A percentile compares a stretch with the other conserved stretches of the same genome.
Conservation (phyloP, 2,329 filamentous ascomycete genomes). For the Aspergillus alliaceus region DNA sequence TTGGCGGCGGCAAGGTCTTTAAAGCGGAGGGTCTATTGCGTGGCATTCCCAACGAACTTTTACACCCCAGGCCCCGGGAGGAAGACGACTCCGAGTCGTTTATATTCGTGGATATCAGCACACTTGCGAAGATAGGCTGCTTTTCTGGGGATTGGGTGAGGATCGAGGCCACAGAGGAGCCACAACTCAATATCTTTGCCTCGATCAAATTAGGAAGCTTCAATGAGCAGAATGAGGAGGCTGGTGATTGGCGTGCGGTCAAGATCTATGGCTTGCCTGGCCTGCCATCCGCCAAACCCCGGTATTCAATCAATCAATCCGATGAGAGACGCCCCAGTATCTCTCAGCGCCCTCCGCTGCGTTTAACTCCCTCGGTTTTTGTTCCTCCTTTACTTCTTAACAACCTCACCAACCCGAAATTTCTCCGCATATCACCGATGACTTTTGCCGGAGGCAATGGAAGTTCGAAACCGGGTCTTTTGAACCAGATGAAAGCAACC, state of each 20-base stretch:
- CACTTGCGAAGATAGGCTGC: conserved; percentile 84
- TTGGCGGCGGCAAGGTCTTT: conserved; percentile 72
- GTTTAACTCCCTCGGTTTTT: conserved; percentile 64
- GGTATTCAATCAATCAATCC: conserved; percentile 56
- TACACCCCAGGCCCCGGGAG: conserved; percentile 78
- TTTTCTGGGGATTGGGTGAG: conserved; percentile 98
- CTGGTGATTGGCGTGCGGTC: conserved; percentile 78
- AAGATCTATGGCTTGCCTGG: conserved; percentile 85
- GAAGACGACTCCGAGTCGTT: conserved; percentile 87
- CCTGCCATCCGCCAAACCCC: conserved; percentile 53
- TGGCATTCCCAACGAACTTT: conserved; percentile 70
- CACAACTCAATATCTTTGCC: conserved; percentile 57
- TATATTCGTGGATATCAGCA: conserved; percentile 85
- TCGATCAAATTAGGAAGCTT: conserved; percentile 60
- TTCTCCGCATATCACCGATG: conserved; percentile 72
- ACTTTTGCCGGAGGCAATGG: conserved; percentile 37
- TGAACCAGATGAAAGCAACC: conserved; percentile 49
- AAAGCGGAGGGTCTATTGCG: conserved; percentile 76
- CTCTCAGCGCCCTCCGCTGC: conserved; percentile 46
- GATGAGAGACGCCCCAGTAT: conserved; percentile 56
- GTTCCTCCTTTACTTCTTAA: conserved; percentile 83
- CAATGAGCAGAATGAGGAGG: conserved; percentile 51
- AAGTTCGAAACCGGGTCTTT: conserved; percentile 57
- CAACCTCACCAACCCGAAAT: conserved; percentile 77
- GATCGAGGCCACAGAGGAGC: conserved; percentile 74